Base-by-base conservation (phyloP, 805 yeast species). In the Starmerella riodocensis region DNA sequence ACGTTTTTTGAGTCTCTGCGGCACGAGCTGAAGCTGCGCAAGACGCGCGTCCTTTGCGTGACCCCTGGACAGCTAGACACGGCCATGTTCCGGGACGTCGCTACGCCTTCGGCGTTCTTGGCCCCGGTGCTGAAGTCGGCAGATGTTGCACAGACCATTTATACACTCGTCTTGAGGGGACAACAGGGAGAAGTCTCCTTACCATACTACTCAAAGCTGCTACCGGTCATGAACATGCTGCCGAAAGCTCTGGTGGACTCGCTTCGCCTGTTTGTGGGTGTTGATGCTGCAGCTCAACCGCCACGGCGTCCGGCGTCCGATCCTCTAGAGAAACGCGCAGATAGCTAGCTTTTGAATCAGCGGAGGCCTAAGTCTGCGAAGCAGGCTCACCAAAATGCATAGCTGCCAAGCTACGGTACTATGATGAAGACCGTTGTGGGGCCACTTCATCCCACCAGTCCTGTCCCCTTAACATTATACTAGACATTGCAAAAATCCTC, bases 11-110 rank as follows among this genome's bases (percentile, higher is more conserved):
- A 76, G 49, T 71, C 82, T 1, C 56, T 83, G 22, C 68, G 78
- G 0, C 73, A 73, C 53, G 82, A 76, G 53, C 54, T 76, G 27
- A 13, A 20, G 2, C 66, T 71, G 0, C 8, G 14, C 22, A 57
- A 66, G 4, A 70, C 82, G n/a, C 74, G 76, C 45, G 75, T 86
- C 0, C 60, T 83, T 31, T 60, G 82, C 23, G 61, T 81, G 0
- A 78, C 85, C 47, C 86, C 93, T 0, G 94, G 94, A 0, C 93
- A 83, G 54, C 58, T 82, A 38, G 70, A 65, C 40, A 82, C 93
- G 0, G 52, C 57, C 2, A 70, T 83, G 80, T 82, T 83, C 55
- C 60, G 60, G 18, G 71, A 74, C 1, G 80, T 82, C 2, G 45
- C 59, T 20, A 76, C 88, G 0, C 93, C 93, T 0, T 73, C 78